Percentiles rank a stretch among this genome's conserved stretches.
Evolutionary conservation across 345 rosid genomes (phyloP).

Genomic region (Laguncularia racemosa): DNA sequence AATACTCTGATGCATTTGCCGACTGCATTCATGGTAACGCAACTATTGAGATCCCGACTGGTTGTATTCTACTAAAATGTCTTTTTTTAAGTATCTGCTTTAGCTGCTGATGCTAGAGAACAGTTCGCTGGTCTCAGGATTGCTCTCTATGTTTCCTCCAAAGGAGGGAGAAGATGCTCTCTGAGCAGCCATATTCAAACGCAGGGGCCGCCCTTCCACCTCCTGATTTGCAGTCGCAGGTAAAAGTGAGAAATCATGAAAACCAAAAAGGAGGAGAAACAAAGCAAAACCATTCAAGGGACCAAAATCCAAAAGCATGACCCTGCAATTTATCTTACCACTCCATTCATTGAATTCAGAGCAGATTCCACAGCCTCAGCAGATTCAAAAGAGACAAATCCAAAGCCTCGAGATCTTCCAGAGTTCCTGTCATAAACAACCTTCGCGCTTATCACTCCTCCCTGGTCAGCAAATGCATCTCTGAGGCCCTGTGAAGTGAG

Average conservation of each 20-base stretch:
- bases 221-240: conserved; percentile 37
- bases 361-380: conserved; percentile 56
- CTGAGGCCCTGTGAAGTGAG: conserved; percentile 63
- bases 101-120: conserved; percentile 38
- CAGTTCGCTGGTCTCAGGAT: conserved; percentile 39
- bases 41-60: not conserved
- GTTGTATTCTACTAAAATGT: not conserved
- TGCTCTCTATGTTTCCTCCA: conserved; percentile 17
- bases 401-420: conserved; percentile 84
- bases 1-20: too few species aligned
- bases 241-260: not conserved
- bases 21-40: too few species aligned
- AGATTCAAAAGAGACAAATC: conserved; percentile 71
- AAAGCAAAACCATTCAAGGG: not conserved
- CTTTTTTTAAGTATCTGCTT: conserved; percentile 5
- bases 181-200: conserved; percentile 60
- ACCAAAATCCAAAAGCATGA: not conserved
- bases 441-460: conserved; percentile 78
- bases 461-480: conserved; percentile 61
- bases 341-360: conserved; percentile 62
- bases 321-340: conserved; percentile 34
- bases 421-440: conserved; percentile 62
- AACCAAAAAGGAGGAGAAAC: conserved; percentile 3
- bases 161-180: conserved; percentile 31
- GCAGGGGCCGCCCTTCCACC: conserved; percentile 80